A percentile compares a stretch with the other conserved stretches of the same genome.
Evolutionary conservation across 164 flowering plant species (phyloP).

Genomic region (Hamamelis virginiana): DNA sequence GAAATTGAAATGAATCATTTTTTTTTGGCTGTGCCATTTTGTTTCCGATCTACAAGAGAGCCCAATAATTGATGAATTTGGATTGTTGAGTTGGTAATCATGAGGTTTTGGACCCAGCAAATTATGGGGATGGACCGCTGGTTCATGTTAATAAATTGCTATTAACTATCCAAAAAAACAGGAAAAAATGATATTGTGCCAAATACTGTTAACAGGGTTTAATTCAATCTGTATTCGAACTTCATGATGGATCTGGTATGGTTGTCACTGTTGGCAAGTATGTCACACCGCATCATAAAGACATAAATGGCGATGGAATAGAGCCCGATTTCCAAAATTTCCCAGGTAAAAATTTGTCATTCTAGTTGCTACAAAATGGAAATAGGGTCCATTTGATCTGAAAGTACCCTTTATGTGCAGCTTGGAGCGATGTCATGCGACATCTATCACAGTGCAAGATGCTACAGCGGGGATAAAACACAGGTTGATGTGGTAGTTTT

Average conservation of each 20-base stretch:
- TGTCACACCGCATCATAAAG: constrained; percentile 84
- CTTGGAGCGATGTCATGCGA: constrained; percentile 61
- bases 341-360: constrained; percentile 54
- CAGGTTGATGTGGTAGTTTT: constrained; percentile 1
- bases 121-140: no score
- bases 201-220: constrained; percentile 53
- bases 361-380: not conserved
- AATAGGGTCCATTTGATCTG: not conserved
- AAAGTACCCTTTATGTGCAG: constrained; percentile 37
- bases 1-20: no score
- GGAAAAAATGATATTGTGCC: not conserved
- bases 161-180: no score
- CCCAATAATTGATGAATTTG: no score
- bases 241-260: constrained; percentile 92
- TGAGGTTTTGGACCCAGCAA: no score
- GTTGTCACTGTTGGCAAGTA: constrained; percentile 95
- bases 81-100: no score
- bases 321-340: constrained; percentile 71
- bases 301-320: constrained; percentile 91
- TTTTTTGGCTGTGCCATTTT: no score
- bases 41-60: no score
- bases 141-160: no score
- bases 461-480: constrained; percentile 34
- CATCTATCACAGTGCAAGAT: constrained; percentile 56
- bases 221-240: constrained; percentile 94